A percentile compares a stretch with the other conserved stretches of the same genome.
Conservation (phyloP, 2,329 filamentous ascomycete genomes). For the Fusarium equiseti region DNA sequence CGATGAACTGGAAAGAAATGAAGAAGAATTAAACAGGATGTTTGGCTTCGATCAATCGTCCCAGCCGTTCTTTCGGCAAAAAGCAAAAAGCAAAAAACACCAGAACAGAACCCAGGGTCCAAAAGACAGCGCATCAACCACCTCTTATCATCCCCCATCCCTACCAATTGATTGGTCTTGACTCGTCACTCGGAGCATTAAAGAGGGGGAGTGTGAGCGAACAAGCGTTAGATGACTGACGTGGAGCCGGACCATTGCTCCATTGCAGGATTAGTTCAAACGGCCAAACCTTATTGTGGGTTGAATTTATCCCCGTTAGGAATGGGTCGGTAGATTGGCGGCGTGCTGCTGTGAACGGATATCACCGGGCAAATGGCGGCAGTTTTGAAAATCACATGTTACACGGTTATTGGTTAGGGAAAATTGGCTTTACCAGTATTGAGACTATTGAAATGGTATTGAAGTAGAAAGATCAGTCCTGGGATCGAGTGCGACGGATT, state of each 20-base stretch:
- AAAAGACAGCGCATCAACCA: neutral
- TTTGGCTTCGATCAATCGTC: neutral
- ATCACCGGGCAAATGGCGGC: neutral
- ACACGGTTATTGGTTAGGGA: neutral
- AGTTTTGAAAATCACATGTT: neutral
- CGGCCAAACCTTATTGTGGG: neutral
- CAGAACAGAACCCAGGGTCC: neutral
- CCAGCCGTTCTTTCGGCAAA: neutral
- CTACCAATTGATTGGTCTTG: neutral
- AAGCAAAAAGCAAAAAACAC: neutral
- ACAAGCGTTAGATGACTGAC: neutral
- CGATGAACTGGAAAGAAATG: too few relatives aligned
- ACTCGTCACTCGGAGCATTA: neutral
- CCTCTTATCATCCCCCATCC: neutral
- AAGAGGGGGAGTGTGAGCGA: neutral
- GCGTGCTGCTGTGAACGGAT: fast-evolving
- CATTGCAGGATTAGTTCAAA: neutral
- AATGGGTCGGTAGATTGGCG: neutral
- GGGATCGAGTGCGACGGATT: neutral
- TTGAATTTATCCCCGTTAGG: conserved; percentile 4
- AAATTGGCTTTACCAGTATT: fast-evolving
- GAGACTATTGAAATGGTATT: neutral
- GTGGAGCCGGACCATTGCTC: neutral
- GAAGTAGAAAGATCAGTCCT: neutral
- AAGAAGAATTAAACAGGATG: neutral